A percentile compares a stretch with the other conserved stretches of the same genome.
Conservation (phyloP, 352 stramenopile species). For the Globisporangium canariense region DNA sequence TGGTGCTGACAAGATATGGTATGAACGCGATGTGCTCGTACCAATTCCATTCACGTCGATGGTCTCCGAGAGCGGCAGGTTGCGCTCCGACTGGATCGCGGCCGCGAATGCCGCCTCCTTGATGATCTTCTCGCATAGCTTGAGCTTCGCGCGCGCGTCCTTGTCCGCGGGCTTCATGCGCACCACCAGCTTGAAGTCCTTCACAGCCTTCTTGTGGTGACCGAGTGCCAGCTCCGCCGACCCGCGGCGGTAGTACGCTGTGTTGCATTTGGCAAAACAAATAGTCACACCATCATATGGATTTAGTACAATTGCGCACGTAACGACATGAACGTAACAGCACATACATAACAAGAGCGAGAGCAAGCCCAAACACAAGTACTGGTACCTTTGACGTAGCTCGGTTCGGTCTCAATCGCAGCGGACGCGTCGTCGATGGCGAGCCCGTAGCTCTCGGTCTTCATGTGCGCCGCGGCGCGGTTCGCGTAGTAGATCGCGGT, state of each 20-base stretch:
- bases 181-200: conserved; percentile 96
- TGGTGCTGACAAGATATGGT: background rate
- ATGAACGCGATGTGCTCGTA: conserved; percentile 15
- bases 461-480: conserved; percentile 95
- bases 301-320: background rate
- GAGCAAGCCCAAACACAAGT: background rate
- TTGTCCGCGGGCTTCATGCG: conserved; percentile 95
- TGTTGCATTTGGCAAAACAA: conserved; percentile 5
- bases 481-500: conserved; percentile 94
- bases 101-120: conserved; percentile 95
- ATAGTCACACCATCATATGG: background rate
- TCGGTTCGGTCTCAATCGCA: conserved; percentile 92
- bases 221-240: conserved; percentile 96
- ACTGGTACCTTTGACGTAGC: conserved; percentile 93
- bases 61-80: conserved; percentile 89
- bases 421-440: conserved; percentile 96
- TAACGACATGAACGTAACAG: background rate
- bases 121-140: conserved; percentile 96
- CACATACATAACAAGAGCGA: background rate
- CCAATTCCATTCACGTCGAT: conserved; percentile 87
- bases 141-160: conserved; percentile 92
- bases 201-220: conserved; percentile 96
- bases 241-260: conserved; percentile 96
- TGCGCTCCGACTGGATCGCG: conserved; percentile 95
- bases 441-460: conserved; percentile 98